phyloP scores from a whole-genome alignment of 768 basidiomycete genomes.

The Gymnopilus junonius region DNA sequence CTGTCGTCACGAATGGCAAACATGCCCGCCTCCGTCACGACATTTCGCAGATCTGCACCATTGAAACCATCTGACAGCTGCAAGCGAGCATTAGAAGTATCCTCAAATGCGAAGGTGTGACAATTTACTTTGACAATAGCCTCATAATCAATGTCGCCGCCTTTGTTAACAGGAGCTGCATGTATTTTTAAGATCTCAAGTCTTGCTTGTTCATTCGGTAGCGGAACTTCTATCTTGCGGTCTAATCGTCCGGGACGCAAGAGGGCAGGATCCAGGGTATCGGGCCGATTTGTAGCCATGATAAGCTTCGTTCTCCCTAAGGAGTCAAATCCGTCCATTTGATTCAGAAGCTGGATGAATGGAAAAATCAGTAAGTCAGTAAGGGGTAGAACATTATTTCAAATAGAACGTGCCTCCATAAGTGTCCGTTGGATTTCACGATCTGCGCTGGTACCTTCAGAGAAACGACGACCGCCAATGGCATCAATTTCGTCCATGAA shows the following conservation, averaged over 20 bases:
- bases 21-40: conserved; percentile 96
- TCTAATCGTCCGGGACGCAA: conserved; percentile 95
- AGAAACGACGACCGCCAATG: conserved; percentile 87
- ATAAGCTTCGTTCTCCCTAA: conserved; percentile 95
- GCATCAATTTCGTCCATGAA: conserved; percentile 99
- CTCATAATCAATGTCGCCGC: conserved; percentile 95
- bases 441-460: conserved; percentile 96
- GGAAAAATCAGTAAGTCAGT: neutral
- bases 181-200: conserved; percentile 98
- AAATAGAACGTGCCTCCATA: conserved; percentile 70
- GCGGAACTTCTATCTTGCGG: conserved; percentile 95
- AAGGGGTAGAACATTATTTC: neutral
- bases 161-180: conserved; percentile 91
- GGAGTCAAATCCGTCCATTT: conserved; percentile 99
- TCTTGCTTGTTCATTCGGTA: conserved; percentile 96
- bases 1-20: conserved; percentile 98
- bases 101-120: neutral
- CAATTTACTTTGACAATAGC: conserved; percentile 92
- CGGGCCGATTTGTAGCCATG: conserved; percentile 99
- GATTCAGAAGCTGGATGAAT: conserved; percentile 83
- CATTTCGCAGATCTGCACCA: conserved; percentile 95
- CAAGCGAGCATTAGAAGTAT: neutral
- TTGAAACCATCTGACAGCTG: conserved; percentile 92
- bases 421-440: conserved; percentile 98
- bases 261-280: conserved; percentile 96